Conservation (phyloP, 331 rosid species). For the Acacia pycnantha region DNA sequence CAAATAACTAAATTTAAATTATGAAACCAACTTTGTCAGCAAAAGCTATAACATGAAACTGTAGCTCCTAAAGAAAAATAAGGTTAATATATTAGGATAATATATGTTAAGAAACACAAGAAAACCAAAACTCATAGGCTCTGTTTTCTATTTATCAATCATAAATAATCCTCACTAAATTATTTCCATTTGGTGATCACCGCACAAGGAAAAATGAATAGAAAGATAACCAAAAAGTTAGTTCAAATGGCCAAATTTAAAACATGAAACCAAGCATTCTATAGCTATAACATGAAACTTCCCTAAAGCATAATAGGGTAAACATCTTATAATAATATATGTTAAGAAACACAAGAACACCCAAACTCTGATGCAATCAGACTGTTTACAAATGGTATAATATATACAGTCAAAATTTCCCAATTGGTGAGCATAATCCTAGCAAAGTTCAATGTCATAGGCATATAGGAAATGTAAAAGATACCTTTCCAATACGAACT, state of each 20-base stretch:
- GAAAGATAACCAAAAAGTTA: background rate
- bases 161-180: background rate
- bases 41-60: background rate
- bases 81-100: background rate
- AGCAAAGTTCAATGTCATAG: background rate
- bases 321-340: background rate
- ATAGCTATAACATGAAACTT: background rate
- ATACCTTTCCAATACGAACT: conserved; percentile 79
- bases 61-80: conserved; percentile 5
- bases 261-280: conserved; percentile 6
- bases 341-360: background rate
- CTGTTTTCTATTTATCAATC: background rate
- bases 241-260: background rate
- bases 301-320: background rate
- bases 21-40: conserved; percentile 1
- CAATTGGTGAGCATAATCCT: background rate
- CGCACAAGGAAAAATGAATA: conserved; percentile 12
- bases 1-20: background rate
- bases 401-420: background rate
- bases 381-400: conserved; percentile 8
- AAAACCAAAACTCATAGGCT: background rate
- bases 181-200: background rate
- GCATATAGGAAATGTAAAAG: conserved; percentile 22
- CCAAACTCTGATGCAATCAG: conserved; percentile 7
- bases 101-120: background rate